Evolutionary conservation across 495 filamentous ascomycete genomes (phyloP).

Genomic region (Physcia stellaris): DNA sequence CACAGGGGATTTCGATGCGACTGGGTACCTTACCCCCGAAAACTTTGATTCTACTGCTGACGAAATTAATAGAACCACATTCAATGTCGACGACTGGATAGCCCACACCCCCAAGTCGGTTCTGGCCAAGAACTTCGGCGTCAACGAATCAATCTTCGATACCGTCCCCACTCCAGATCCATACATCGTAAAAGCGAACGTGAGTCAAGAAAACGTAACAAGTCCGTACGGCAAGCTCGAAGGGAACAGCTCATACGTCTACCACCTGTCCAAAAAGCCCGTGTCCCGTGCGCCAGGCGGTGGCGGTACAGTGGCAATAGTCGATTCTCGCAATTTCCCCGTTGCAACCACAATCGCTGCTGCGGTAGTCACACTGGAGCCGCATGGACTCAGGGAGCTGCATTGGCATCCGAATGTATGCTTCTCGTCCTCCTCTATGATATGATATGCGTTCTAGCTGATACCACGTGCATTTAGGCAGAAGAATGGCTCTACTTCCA

Average conservation of each 20-base stretch:
- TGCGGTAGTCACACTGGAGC: constrained; percentile 44
- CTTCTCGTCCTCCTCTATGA: background rate
- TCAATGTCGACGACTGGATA: constrained; percentile 53
- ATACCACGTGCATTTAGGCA: no score
- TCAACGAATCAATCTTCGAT: constrained; percentile 40
- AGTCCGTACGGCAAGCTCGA: constrained; percentile 32
- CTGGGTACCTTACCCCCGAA: background rate
- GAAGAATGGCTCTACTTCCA: constrained; percentile 58
- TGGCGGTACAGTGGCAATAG: constrained; percentile 43
- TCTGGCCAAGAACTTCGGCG: constrained; percentile 52
- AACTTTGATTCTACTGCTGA: background rate
- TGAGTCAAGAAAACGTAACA: constrained; percentile 33
- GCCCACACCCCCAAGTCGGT: constrained; percentile 45
- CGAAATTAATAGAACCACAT: constrained; percentile 35
- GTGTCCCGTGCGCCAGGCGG: constrained; percentile 41
- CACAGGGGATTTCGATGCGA: constrained; percentile 17
- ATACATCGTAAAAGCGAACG: constrained; percentile 40
- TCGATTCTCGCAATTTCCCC: constrained; percentile 50
- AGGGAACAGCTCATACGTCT: constrained; percentile 44
- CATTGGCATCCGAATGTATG: constrained; percentile 57
- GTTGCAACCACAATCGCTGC: constrained; percentile 47
- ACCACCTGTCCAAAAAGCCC: constrained; percentile 35
- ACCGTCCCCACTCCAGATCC: constrained; percentile 41
- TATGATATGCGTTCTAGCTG: constrained; percentile 9
- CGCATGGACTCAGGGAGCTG: constrained; percentile 45